A percentile compares a stretch with the other conserved stretches of the same genome.
phyloP scores from a whole-genome alignment of 192 early-diverging fungal genomes.

The Coemansia sp. region DNA sequence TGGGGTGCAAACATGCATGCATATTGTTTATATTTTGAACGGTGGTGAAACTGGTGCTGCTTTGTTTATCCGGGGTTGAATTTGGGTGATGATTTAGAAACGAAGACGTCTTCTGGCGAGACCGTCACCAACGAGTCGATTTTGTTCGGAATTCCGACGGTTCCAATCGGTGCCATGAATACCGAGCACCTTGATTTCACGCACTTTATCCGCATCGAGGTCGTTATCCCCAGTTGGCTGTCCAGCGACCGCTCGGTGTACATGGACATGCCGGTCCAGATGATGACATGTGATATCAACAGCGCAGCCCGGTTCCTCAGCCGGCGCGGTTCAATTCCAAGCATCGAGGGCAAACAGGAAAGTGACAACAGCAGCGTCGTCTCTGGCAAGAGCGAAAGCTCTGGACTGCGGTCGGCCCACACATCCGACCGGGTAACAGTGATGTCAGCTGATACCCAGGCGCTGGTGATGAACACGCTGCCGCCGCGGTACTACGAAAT shows the following conservation, averaged over 20 bases:
- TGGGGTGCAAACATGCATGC: background rate
- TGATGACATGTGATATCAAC: slow-evolving; percentile 34
- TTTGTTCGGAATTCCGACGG: slow-evolving; percentile 22
- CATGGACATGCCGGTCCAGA: slow-evolving; percentile 44
- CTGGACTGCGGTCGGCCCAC: slow-evolving; percentile 13
- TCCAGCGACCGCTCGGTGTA: slow-evolving; percentile 45
- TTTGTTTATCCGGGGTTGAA: slow-evolving; percentile 1
- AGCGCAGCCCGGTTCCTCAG: slow-evolving; percentile 21
- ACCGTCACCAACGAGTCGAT: slow-evolving; percentile 22
- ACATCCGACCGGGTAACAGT: slow-evolving; percentile 3
- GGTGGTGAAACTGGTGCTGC: background rate
- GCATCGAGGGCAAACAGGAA: slow-evolving; percentile 18
- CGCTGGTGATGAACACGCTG: slow-evolving; percentile 25
- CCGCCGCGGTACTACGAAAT: slow-evolving; percentile 48
- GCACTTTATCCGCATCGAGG: slow-evolving; percentile 48
- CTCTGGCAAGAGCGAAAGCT: slow-evolving; percentile 26
- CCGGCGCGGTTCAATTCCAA: slow-evolving; percentile 21
- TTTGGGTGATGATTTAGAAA: slow-evolving; percentile 20
- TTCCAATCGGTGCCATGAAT: slow-evolving; percentile 28
- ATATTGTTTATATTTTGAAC: slow-evolving; percentile 1
- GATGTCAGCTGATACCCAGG: slow-evolving; percentile 15
- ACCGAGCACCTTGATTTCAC: slow-evolving; percentile 39
- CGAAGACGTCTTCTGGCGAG: slow-evolving; percentile 20
- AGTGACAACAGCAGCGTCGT: slow-evolving; percentile 23
- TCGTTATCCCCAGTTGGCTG: slow-evolving; percentile 41